phyloP scores from a whole-genome alignment of 2,329 filamentous ascomycete species.

The Fusarium piperis region DNA sequence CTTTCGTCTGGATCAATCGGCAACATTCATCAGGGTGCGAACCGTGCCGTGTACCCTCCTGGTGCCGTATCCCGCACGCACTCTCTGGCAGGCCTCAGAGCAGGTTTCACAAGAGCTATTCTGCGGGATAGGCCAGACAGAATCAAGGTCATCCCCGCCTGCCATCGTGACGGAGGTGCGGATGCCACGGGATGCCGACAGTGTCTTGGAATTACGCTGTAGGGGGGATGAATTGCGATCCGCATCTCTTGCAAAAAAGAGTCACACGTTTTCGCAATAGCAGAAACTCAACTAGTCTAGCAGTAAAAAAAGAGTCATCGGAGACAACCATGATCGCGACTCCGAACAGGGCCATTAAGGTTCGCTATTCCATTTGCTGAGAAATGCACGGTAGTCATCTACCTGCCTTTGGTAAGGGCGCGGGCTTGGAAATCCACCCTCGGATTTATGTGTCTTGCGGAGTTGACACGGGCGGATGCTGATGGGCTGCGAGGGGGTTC shows the following conservation, averaged over 20 bases:
- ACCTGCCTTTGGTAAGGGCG: conserved; percentile 14
- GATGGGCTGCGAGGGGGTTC: conserved; percentile 15
- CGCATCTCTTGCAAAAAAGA: conserved; percentile 11
- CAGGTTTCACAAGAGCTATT: not conserved
- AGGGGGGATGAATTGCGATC: conserved; percentile 9
- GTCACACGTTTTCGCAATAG: conserved; percentile 16
- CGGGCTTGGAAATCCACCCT: conserved; percentile 30
- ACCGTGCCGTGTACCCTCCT: not conserved
- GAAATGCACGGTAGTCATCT: conserved; percentile 20
- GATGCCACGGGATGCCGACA: conserved; percentile 31
- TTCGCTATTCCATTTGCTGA: conserved; percentile 27
- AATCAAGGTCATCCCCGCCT: conserved; percentile 24
- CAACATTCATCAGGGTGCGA: conserved; percentile 4
- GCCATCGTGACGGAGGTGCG: conserved; percentile 33
- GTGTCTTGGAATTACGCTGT: conserved; percentile 22
- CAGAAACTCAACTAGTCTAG: not conserved
- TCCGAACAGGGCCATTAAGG: conserved; percentile 30
- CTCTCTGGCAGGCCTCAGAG: conserved; percentile 20
- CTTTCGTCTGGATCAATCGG: conserved; percentile 6
- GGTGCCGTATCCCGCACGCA: conserved; percentile 1
- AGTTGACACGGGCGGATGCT: conserved; percentile 28
- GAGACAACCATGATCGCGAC: conserved; percentile 16
- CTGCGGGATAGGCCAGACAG: not conserved
- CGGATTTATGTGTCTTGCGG: conserved; percentile 28
- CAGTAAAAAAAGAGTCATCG: conserved; percentile 27